Evolutionary conservation across 495 filamentous ascomycete genomes (phyloP).

Genomic region (Opeltia flavorubescens): DNA sequence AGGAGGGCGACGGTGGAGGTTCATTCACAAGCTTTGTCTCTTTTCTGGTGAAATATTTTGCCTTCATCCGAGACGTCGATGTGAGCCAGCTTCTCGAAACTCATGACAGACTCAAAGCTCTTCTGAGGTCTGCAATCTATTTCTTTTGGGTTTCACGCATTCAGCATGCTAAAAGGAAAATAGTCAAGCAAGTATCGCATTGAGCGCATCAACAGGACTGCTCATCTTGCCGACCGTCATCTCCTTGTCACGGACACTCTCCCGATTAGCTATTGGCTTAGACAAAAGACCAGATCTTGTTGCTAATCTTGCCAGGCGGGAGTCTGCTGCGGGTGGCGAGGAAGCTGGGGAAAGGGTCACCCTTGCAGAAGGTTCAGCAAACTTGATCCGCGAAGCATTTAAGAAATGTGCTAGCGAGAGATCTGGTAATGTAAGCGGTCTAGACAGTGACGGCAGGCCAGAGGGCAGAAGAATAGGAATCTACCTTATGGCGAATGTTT

Average conservation of each 20-base stretch:
- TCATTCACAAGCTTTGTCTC: slow-evolving; percentile 61
- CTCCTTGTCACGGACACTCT: slow-evolving; percentile 59
- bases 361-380: slow-evolving; percentile 69
- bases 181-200: slow-evolving; percentile 65
- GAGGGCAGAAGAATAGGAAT: slow-evolving; percentile 78
- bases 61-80: slow-evolving; percentile 65
- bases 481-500: slow-evolving; percentile 81
- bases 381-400: slow-evolving; percentile 79
- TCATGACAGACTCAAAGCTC: slow-evolving; percentile 54
- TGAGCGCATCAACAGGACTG: slow-evolving; percentile 60
- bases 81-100: slow-evolving; percentile 59
- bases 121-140: slow-evolving; percentile 48
- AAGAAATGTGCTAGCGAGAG: slow-evolving; percentile 81
- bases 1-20: slow-evolving; percentile 41
- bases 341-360: slow-evolving; percentile 50
- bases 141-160: background rate
- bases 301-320: slow-evolving; percentile 36
- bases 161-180: slow-evolving; percentile 7
- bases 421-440: slow-evolving; percentile 38
- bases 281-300: slow-evolving; percentile 60
- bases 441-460: slow-evolving; percentile 37
- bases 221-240: slow-evolving; percentile 66
- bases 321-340: slow-evolving; percentile 25
- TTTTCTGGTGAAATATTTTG: slow-evolving; percentile 66
- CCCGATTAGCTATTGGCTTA: slow-evolving; percentile 66